Evolutionary conservation across 768 basidiomycete genomes (phyloP).

Genomic region (Termitomyces sp.): DNA sequence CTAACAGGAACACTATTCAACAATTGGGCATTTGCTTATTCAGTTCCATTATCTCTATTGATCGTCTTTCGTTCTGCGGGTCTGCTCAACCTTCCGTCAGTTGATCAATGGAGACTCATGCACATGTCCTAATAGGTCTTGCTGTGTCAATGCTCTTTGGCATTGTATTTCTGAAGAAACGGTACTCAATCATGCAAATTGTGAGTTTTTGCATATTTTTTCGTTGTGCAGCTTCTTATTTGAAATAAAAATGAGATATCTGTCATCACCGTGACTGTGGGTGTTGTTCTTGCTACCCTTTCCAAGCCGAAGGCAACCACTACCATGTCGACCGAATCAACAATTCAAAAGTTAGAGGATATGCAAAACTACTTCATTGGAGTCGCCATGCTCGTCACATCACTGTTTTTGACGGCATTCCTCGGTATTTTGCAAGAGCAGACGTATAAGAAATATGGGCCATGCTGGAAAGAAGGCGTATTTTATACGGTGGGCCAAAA

Average conservation of each 20-base stretch:
- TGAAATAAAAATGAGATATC: slow-evolving; percentile 37
- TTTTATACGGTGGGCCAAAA: slow-evolving; percentile 66
- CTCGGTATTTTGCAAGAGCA: slow-evolving; percentile 73
- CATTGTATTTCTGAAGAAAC: slow-evolving; percentile 47
- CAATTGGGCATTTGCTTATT: slow-evolving; percentile 75
- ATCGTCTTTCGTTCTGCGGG: slow-evolving; percentile 86
- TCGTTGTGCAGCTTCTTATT: not conserved
- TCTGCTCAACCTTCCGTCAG: slow-evolving; percentile 19
- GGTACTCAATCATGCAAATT: slow-evolving; percentile 56
- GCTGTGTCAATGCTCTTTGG: slow-evolving; percentile 76
- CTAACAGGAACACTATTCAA: slow-evolving; percentile 67
- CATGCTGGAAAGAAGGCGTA: slow-evolving; percentile 76
- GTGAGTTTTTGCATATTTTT: slow-evolving; percentile 29
- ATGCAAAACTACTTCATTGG: slow-evolving; percentile 51
- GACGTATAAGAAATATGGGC: slow-evolving; percentile 69
- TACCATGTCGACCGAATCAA: slow-evolving; percentile 12
- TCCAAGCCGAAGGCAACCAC: slow-evolving; percentile 38
- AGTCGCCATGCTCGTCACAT: slow-evolving; percentile 60
- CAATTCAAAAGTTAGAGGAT: slow-evolving; percentile 24
- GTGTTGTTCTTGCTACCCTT: slow-evolving; percentile 69
- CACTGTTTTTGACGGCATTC: slow-evolving; percentile 60
- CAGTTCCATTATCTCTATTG: slow-evolving; percentile 71
- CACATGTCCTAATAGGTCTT: slow-evolving; percentile 41
- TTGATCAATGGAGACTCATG: slow-evolving; percentile 1
- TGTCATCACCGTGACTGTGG: slow-evolving; percentile 60